These are phyloP conservation scores for Aureobasidium namibiae DNA, from an alignment of 2,329 filamentous ascomycete genomes.

Conservation along the genomic window DNA sequence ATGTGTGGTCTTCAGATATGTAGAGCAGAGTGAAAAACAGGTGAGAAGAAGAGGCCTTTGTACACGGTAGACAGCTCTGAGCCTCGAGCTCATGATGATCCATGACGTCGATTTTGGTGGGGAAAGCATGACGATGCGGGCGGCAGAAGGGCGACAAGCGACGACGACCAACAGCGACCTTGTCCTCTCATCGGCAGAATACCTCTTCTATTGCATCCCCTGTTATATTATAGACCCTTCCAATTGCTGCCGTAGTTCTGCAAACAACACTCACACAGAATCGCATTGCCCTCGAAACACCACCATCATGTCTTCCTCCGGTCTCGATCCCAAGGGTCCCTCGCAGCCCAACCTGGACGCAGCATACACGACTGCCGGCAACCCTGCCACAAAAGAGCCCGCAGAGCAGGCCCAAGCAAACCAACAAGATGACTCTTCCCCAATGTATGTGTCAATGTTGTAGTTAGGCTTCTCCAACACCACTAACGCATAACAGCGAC, in stretches of 20 bases:
- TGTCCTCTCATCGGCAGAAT: background rate
- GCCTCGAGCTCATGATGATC: constrained; percentile 1
- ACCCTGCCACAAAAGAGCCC: constrained; percentile 36
- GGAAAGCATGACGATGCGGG: constrained; percentile 7
- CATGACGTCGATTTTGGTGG: constrained; percentile 8
- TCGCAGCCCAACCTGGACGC: constrained; percentile 37
- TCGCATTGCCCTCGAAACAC: background rate
- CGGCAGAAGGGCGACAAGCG: background rate
- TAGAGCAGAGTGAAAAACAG: background rate
- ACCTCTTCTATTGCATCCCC: background rate
- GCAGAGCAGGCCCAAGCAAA: constrained; percentile 28
- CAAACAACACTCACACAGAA: background rate
- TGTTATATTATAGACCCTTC: background rate
- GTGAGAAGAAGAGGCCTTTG: background rate
- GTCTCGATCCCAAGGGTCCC: constrained; percentile 32
- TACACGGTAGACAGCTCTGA: background rate
- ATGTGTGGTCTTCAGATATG: background rate
- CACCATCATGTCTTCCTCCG: constrained; percentile 26
- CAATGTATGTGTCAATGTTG: constrained; percentile 17
- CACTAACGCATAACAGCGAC: constrained; percentile 17
- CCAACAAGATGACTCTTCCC: constrained; percentile 24
- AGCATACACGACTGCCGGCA: constrained; percentile 40
- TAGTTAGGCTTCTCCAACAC: background rate
- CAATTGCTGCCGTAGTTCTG: background rate
- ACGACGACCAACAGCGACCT: background rate